Evolutionary conservation across 257 asterid genomes (phyloP), one percentile per base, ranked within the genome.

Genomic region (Nicotiana tomentosiformis): DNA sequence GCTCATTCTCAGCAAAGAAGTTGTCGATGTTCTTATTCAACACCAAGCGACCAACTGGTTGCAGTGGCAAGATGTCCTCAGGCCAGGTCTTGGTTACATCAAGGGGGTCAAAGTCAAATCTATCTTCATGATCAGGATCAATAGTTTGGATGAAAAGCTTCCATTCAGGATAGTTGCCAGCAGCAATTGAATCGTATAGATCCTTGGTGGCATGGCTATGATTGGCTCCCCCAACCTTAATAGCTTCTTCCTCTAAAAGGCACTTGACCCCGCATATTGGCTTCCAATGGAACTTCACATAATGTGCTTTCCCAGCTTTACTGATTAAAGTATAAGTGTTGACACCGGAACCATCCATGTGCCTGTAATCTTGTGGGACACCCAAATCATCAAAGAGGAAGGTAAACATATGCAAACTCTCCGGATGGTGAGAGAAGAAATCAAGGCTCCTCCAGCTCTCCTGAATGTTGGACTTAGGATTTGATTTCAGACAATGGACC

Each of bases 81-180:
- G 85, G 85, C 82, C 81, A 72, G 76, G 49, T 72, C 66, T 72
- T 82, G 33, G 85, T 82, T 7, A 62, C 65, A 51, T 82, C 85
- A 14, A 82, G 70, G 3, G 82, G 82, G 18, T 82, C 85, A 26
- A 82, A 82, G 53, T 82, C 82, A 18, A 72, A 82, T 53, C 46
- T 15, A 30, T 82, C 82, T 77, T 72, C 81, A 49, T 72, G 49
- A 4, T 62, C 82, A 29, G 76, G 81, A 49, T 72, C 81, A 72
- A 82, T 72, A 7, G 56, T 77, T 18, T 82, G 85, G 30, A 74
- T 74, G 77, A 37, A 72, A 26, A 82, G 77, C 66, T 82, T 74
- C 85, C 85, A 82, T 16, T 82, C 85, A 12, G 85, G 85, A 46
- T 82, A 82, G 12, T 82, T 82, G 15, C 85, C 85, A n/a, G 82